These are phyloP conservation scores for Fulvia fulva DNA, from an alignment of 2,329 filamentous ascomycete genomes.

Conservation along the genomic window DNA sequence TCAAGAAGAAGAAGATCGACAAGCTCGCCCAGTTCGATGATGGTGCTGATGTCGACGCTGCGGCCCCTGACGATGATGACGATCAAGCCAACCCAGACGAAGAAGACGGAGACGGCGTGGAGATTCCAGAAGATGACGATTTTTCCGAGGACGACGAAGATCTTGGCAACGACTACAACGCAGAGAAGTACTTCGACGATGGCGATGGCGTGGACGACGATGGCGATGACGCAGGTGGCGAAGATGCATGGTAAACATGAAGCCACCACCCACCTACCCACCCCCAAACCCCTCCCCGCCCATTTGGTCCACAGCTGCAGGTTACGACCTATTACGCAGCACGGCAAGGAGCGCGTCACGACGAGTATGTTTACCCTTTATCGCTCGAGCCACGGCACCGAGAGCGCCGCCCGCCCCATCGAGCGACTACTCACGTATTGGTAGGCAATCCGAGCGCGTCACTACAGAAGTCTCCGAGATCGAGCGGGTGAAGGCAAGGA, in stretches of 20 bases:
- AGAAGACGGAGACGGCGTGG: constrained; percentile 38
- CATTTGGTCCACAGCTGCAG: background rate
- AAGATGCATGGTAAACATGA: constrained; percentile 23
- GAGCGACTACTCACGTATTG: background rate
- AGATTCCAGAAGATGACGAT: constrained; percentile 34
- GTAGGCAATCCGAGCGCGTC: background rate
- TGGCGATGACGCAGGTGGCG: constrained; percentile 21
- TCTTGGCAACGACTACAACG: constrained; percentile 54
- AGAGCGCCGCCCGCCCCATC: background rate
- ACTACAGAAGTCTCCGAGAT: background rate
- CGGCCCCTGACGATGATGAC: constrained; percentile 15
- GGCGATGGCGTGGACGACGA: constrained; percentile 44
- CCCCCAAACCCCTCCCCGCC: background rate
- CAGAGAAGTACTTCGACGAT: constrained; percentile 45
- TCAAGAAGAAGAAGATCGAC: constrained; percentile 24
- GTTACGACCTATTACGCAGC: background rate
- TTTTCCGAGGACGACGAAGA: constrained; percentile 59
- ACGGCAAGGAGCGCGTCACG: background rate
- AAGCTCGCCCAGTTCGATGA: constrained; percentile 25
- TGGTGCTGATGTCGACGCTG: constrained; percentile 9
- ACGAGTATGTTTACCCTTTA: background rate
- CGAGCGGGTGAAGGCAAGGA: background rate
- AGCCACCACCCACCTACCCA: background rate
- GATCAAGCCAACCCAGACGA: constrained; percentile 63
- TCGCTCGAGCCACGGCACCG: background rate